Percentiles rank a stretch among this genome's conserved stretches.
Evolutionary conservation across 73 alveolate genomes (phyloP).

Genomic region (Paramecium sonneborni): DNA sequence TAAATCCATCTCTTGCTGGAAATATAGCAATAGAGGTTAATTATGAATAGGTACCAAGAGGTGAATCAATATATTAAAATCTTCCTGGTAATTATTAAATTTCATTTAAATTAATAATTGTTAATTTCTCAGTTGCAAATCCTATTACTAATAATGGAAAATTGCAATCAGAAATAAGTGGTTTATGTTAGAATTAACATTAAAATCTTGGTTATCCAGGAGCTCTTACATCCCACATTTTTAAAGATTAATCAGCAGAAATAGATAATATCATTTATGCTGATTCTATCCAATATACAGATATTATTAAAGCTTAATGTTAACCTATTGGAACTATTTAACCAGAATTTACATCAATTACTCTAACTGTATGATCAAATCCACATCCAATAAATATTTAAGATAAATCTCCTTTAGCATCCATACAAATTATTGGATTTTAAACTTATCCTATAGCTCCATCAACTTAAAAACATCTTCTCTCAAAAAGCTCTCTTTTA

Average conservation of each 20-base stretch:
- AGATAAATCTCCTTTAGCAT: constrained; percentile 40
- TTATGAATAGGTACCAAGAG: constrained; percentile 5
- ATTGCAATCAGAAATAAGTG: constrained; percentile 19
- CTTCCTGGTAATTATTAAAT: neutral
- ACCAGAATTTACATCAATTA: neutral
- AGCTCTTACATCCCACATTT: neutral
- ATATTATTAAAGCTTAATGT: neutral
- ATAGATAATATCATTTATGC: neutral
- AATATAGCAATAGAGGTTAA: constrained; percentile 11
- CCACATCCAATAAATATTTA: constrained; percentile 19
- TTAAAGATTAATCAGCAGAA: constrained; percentile 9
- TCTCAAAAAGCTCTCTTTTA: constrained; percentile 13
- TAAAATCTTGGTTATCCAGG: constrained; percentile 54
- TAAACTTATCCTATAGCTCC: constrained; percentile 14
- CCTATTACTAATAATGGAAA: constrained; percentile 38
- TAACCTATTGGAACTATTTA: neutral
- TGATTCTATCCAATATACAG: constrained; percentile 16
- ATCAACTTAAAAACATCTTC: constrained; percentile 15
- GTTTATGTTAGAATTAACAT: constrained; percentile 22
- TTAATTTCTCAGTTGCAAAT: constrained; percentile 37
- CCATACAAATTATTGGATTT: constrained; percentile 37
- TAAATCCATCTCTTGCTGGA: constrained; percentile 42
- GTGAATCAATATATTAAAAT: constrained; percentile 18
- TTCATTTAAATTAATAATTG: constrained; percentile 40
- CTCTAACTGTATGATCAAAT: constrained; percentile 40